Conservation (phyloP, 805 yeast genomes). For the Spathaspora girioi region DNA sequence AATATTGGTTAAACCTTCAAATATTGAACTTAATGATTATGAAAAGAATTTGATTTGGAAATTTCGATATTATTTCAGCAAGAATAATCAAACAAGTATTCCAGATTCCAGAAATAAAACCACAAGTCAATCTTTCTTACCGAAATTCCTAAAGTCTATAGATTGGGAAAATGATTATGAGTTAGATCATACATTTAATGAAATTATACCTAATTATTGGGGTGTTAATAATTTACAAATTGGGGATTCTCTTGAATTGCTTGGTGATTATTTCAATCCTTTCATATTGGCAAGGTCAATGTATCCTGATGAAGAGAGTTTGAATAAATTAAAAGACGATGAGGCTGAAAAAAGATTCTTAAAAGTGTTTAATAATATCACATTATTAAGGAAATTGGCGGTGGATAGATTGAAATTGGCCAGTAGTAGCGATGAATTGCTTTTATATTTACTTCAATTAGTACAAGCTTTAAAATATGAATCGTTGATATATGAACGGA, state of each 20-base stretch:
- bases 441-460: conserved; percentile 78
- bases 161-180: conserved; percentile 86
- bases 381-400: conserved; percentile 79
- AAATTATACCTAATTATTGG: conserved; percentile 61
- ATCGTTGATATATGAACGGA: conserved; percentile 21
- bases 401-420: conserved; percentile 79
- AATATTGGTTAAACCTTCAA: conserved; percentile 77
- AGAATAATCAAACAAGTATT: conserved; percentile 45
- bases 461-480: conserved; percentile 92
- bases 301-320: conserved; percentile 2
- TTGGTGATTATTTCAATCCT: conserved; percentile 73
- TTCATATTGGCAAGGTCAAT: conserved; percentile 19
- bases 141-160: conserved; percentile 82
- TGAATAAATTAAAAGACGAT: conserved; percentile 14
- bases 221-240: conserved; percentile 67
- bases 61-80: conserved; percentile 68
- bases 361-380: conserved; percentile 36
- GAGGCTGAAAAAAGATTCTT: conserved; percentile 21
- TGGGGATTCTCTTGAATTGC: conserved; percentile 80
- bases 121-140: conserved; percentile 39
- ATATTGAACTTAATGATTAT: conserved; percentile 71
- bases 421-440: conserved; percentile 70
- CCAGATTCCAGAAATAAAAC: conserved; percentile 13
- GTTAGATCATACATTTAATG: conserved; percentile 68
- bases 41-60: conserved; percentile 76